Percentiles rank a stretch among this genome's conserved stretches.
These are phyloP conservation scores for Rhodotorula sp. DNA, from an alignment of 1,284 basidiomycete genomes.

Conservation along the genomic window DNA sequence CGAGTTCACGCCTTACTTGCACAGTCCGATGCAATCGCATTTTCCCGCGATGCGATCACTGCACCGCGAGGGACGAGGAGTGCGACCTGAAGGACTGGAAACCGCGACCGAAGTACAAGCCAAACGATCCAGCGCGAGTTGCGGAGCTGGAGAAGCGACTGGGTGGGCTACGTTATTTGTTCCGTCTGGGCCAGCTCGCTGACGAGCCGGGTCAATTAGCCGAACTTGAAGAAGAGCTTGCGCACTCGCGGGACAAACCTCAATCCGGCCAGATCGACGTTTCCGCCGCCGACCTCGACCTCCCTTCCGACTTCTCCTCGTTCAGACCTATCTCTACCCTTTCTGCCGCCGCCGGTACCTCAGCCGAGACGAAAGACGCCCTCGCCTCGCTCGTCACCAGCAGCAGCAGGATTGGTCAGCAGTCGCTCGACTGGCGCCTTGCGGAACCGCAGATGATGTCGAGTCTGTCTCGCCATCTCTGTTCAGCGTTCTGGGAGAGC, in stretches of 20 bases:
- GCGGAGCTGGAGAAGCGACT: slow-evolving; percentile 27
- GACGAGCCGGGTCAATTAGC: background rate
- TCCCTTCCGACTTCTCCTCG: background rate
- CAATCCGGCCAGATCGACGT: background rate
- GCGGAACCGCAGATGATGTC: slow-evolving; percentile 23
- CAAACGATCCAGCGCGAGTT: slow-evolving; percentile 37
- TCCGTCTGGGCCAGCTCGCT: background rate
- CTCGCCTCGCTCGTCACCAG: background rate
- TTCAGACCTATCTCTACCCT: background rate
- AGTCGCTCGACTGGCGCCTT: slow-evolving; percentile 27
- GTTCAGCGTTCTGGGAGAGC: slow-evolving; percentile 22
- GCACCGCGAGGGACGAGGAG: slow-evolving; percentile 13
- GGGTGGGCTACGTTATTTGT: background rate
- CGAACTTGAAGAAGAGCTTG: slow-evolving; percentile 7
- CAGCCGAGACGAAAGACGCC: background rate
- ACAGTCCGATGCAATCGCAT: slow-evolving; percentile 24
- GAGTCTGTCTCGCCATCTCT: slow-evolving; percentile 13
- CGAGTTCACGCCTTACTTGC: background rate
- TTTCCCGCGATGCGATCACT: slow-evolving; percentile 23
- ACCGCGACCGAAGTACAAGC: slow-evolving; percentile 6
- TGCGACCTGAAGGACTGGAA: slow-evolving; percentile 13
- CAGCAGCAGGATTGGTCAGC: slow-evolving; percentile 14
- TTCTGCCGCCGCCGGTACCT: background rate
- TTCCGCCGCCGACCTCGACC: background rate
- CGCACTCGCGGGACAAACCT: background rate